Conservation (phyloP, 2,329 filamentous ascomycete genomes). For the Aspergillus sojae region DNA sequence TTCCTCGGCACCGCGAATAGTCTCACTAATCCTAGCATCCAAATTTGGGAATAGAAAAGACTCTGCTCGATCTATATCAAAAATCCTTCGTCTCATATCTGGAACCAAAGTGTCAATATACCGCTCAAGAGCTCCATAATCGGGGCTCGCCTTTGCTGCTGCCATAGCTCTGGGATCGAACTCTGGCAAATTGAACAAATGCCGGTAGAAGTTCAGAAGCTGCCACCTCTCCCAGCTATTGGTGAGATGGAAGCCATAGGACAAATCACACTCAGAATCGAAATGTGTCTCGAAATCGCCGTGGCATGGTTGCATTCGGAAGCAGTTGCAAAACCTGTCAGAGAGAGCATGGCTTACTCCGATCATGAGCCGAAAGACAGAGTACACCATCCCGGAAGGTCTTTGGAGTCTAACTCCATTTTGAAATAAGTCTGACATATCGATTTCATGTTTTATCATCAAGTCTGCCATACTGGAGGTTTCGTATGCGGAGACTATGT, state of each 20-base stretch:
- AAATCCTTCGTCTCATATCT: background rate
- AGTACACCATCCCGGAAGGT: background rate
- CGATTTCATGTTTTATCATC: background rate
- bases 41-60: no score
- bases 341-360: background rate
- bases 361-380: background rate
- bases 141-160: background rate
- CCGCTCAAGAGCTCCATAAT: background rate
- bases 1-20: no score
- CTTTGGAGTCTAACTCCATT: background rate
- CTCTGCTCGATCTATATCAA: no score
- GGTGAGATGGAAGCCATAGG: background rate
- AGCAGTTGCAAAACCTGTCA: background rate
- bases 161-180: background rate
- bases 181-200: background rate
- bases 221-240: background rate
- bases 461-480: no score
- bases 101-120: background rate
- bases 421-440: background rate
- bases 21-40: fast-evolving
- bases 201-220: background rate
- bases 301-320: background rate
- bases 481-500: no score
- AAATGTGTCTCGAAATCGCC: background rate
- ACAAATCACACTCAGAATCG: background rate